Evolutionary conservation across 75 land plant species (phyloP).

Genomic region (Pseudotsuga menziesii): DNA sequence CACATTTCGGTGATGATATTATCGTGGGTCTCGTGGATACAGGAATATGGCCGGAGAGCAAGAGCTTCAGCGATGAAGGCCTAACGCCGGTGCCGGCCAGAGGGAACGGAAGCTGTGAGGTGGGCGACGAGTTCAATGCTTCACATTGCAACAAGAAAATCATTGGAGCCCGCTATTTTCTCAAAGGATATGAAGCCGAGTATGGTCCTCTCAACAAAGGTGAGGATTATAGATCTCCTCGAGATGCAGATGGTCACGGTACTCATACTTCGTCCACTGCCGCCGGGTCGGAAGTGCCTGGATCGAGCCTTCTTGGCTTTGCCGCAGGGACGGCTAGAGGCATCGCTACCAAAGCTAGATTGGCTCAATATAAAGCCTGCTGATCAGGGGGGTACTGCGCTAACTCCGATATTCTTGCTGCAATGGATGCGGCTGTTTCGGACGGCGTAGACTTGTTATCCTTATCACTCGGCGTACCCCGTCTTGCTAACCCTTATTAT

Average conservation of each 20-base stretch:
- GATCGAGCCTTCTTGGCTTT: conserved; percentile 57
- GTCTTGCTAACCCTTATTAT: conserved; percentile 37
- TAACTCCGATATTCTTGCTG: too few species aligned
- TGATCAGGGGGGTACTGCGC: too few species aligned
- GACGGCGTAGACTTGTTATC: conserved; percentile 67
- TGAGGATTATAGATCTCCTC: conserved; percentile 61
- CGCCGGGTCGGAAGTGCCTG: conserved; percentile 46
- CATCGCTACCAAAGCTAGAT: conserved; percentile 72
- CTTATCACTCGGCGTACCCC: conserved; percentile 56
- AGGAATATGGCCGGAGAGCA: conserved; percentile 89
- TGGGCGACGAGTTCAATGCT: conserved; percentile 36
- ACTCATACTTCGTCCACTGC: conserved; percentile 80
- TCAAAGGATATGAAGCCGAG: conserved; percentile 77
- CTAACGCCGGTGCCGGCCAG: conserved; percentile 59
- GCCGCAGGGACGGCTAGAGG: conserved; percentile 73
- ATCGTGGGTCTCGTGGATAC: conserved; percentile 84
- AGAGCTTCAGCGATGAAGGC: conserved; percentile 66
- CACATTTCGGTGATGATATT: conserved; percentile 76
- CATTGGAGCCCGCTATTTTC: conserved; percentile 78
- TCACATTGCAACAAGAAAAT: conserved; percentile 67
- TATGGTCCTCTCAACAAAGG: conserved; percentile 35
- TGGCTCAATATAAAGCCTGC: conserved; percentile 22
- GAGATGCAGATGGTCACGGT: conserved; percentile 93
- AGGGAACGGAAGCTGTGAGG: conserved; percentile 76
- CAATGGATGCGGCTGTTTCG: conserved; percentile 29